Evolutionary conservation across 2,329 filamentous ascomycete species (phyloP).

Genomic region (Talaromyces sp.): DNA sequence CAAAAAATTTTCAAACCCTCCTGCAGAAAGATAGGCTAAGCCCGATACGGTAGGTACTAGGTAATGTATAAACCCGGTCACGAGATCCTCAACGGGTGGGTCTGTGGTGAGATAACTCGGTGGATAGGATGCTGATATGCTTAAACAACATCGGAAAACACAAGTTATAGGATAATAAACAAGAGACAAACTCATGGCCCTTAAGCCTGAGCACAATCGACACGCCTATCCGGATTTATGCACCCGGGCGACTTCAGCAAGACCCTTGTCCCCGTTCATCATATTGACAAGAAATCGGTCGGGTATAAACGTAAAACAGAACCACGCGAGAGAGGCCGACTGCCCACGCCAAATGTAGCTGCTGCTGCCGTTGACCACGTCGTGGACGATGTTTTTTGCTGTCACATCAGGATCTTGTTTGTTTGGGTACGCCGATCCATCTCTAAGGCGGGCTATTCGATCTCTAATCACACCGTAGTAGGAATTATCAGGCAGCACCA

Average conservation of each 20-base stretch:
- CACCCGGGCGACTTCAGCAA: not conserved
- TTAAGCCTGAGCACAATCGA: no score
- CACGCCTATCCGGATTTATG: no score
- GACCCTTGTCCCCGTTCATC: not conserved
- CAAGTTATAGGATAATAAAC: no score
- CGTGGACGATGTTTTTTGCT: not conserved
- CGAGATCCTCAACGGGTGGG: no score
- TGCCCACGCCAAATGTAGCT: not conserved
- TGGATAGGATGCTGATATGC: no score
- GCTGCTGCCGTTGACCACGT: not conserved
- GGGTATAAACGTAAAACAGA: not conserved
- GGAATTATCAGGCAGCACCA: not conserved
- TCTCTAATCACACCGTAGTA: not conserved
- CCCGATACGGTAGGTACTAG: no score
- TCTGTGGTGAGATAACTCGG: no score
- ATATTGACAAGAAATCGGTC: not conserved
- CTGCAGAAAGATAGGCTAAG: no score
- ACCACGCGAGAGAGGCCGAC: not conserved
- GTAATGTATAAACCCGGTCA: no score
- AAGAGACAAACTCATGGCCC: no score
- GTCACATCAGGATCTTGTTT: not conserved
- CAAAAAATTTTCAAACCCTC: no score
- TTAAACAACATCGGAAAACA: no score
- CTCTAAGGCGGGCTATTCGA: not conserved
- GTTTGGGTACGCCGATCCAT: not conserved